These are phyloP conservation scores for Maudiozyma saulgeensis DNA, from an alignment of 805 yeast genomes.

Conservation along the genomic window DNA sequence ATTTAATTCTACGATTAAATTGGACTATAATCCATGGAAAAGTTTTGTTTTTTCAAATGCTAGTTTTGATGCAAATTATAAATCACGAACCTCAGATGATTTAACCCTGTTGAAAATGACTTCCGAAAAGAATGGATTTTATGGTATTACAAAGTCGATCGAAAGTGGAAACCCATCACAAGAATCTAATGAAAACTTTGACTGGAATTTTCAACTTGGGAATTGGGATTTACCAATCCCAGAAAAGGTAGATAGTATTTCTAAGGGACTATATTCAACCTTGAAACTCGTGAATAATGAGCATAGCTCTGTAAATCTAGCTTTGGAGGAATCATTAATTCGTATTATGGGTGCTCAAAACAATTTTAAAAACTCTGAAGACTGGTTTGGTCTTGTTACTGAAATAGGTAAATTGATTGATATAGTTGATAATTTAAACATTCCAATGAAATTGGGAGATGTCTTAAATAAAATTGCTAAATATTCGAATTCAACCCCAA, in stretches of 20 bases:
- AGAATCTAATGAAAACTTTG: constrained; percentile 30
- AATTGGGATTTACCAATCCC: constrained; percentile 67
- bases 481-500: not conserved
- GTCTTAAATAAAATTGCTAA: not conserved
- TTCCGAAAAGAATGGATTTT: constrained; percentile 42
- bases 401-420: constrained; percentile 10
- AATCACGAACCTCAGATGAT: constrained; percentile 1
- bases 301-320: not conserved
- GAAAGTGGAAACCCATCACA: constrained; percentile 23
- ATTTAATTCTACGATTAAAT: constrained; percentile 31
- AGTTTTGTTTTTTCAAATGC: constrained; percentile 50
- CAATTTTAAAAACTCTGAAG: constrained; percentile 7
- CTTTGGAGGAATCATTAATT: constrained; percentile 5
- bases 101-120: constrained; percentile 27
- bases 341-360: constrained; percentile 1
- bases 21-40: constrained; percentile 30
- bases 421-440: not conserved
- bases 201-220: constrained; percentile 67
- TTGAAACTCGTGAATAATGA: constrained; percentile 33
- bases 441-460: not conserved
- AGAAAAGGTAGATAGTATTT: constrained; percentile 28
- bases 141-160: constrained; percentile 44
- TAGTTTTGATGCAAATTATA: constrained; percentile 37
- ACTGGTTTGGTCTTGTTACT: constrained; percentile 16
- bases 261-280: constrained; percentile 42